These are phyloP conservation scores for Phytophthora lateralis DNA, from an alignment of 352 stramenopile genomes.

Conservation along the genomic window DNA sequence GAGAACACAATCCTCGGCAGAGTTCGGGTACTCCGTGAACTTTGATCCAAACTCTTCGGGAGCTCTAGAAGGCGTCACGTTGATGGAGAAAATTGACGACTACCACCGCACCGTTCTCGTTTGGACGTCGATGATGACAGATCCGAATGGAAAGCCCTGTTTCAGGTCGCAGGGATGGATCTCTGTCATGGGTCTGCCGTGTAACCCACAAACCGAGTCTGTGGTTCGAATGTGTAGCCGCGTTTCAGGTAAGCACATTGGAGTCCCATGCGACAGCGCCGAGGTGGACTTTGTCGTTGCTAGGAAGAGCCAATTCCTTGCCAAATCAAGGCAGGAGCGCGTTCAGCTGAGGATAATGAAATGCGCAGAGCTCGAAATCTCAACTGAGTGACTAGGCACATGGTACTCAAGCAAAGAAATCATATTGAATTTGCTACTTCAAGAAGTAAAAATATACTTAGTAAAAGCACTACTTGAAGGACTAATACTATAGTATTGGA, in stretches of 20 bases:
- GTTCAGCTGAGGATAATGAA: conserved; percentile 19
- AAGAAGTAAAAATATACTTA: too few species aligned
- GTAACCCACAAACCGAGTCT: conserved; percentile 4
- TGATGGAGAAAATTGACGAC: conserved; percentile 22
- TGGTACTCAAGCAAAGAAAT: too few species aligned
- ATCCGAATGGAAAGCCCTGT: conserved; percentile 5
- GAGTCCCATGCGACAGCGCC: conserved; percentile 5
- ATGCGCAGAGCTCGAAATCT: conserved; percentile 1
- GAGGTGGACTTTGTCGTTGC: conserved; percentile 13
- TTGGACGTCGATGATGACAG: conserved; percentile 28
- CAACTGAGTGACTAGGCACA: too few species aligned
- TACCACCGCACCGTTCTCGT: conserved; percentile 6
- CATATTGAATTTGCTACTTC: too few species aligned
- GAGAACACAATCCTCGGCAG: conserved; percentile 10
- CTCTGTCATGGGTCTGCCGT: conserved; percentile 1
- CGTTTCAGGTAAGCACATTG: conserved; percentile 17
- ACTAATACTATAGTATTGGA: too few species aligned
- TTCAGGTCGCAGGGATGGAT: conserved; percentile 24
- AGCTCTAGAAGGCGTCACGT: conserved; percentile 18
- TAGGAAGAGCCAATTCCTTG: conserved; percentile 16
- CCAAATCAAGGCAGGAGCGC: conserved; percentile 17
- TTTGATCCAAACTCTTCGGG: not conserved
- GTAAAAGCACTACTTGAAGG: too few species aligned
- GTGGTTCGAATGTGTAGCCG: conserved; percentile 19
- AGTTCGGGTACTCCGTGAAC: conserved; percentile 17